Percentiles rank a stretch among this genome's conserved stretches.
These are phyloP conservation scores for Agaricus subrufescens DNA, from an alignment of 768 basidiomycete genomes.

Conservation along the genomic window DNA sequence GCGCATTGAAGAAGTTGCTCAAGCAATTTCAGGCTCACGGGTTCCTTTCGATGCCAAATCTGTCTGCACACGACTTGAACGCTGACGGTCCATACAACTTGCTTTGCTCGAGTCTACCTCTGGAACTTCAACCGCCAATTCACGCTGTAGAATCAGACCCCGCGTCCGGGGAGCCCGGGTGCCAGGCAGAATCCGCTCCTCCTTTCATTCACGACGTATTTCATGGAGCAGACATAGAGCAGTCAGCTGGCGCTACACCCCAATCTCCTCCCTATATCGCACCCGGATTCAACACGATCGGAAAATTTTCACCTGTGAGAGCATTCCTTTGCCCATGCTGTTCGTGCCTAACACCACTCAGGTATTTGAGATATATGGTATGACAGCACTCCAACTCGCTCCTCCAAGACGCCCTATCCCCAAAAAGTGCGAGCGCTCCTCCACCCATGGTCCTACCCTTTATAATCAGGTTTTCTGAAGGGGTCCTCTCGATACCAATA, in stretches of 20 bases:
- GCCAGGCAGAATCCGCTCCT: neutral
- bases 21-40: too few relatives aligned
- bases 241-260: neutral
- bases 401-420: conserved; percentile 8
- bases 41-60: too few relatives aligned
- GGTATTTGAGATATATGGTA: neutral
- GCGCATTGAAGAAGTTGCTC: neutral
- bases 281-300: neutral
- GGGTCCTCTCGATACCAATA: neutral
- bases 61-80: too few relatives aligned
- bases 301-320: neutral
- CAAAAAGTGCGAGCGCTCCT: neutral
- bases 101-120: neutral
- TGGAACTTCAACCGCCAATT: neutral
- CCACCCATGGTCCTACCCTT: neutral
- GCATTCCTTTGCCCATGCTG: neutral
- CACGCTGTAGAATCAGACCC: neutral
- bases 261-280: neutral
- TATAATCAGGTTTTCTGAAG: neutral
- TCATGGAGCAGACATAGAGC: neutral
- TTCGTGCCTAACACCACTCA: neutral
- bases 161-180: too few relatives aligned
- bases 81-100: neutral
- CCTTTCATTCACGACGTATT: neutral
- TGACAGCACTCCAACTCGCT: conserved; percentile 9